phyloP scores from a whole-genome alignment of 2,329 filamentous ascomycete species.

The Talaromyces sp. region DNA sequence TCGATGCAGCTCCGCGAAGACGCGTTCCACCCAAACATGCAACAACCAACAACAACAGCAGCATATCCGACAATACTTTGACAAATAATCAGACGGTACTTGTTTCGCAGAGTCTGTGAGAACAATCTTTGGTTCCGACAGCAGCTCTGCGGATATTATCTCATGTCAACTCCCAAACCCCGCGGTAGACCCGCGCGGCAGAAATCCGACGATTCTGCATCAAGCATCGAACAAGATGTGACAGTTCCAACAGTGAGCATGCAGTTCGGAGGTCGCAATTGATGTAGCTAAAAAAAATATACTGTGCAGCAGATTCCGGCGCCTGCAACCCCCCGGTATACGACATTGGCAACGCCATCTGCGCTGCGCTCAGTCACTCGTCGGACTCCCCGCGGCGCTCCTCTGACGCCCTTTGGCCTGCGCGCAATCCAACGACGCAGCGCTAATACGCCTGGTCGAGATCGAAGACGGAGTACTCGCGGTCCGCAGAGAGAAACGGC shows the following conservation, averaged over 20 bases:
- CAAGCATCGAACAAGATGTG: constrained; percentile 16
- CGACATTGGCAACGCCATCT: constrained; percentile 25
- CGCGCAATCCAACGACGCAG: constrained; percentile 51
- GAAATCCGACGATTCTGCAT: constrained; percentile 20
- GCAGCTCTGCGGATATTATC: background rate
- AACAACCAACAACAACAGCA: background rate
- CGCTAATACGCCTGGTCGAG: constrained; percentile 45
- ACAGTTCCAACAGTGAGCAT: constrained; percentile 5
- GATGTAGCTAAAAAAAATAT: background rate
- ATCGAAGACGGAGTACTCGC: constrained; percentile 45
- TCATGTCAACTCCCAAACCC: constrained; percentile 10
- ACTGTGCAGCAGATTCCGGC: constrained; percentile 1
- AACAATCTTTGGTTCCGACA: background rate
- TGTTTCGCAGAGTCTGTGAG: background rate
- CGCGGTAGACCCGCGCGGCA: constrained; percentile 8
- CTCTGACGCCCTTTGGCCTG: constrained; percentile 52
- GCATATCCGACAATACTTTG: background rate
- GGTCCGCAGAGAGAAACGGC: constrained; percentile 48
- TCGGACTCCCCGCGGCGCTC: constrained; percentile 36
- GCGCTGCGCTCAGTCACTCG: constrained; percentile 27
- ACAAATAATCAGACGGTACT: background rate
- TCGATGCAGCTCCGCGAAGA: constrained; percentile 5
- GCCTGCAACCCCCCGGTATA: constrained; percentile 31
- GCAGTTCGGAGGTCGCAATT: background rate
- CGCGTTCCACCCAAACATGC: constrained; percentile 1